Evolutionary conservation across 2,329 filamentous ascomycete species (phyloP), one percentile per base, ranked within the genome.

Genomic region (Fusarium algeriense): DNA sequence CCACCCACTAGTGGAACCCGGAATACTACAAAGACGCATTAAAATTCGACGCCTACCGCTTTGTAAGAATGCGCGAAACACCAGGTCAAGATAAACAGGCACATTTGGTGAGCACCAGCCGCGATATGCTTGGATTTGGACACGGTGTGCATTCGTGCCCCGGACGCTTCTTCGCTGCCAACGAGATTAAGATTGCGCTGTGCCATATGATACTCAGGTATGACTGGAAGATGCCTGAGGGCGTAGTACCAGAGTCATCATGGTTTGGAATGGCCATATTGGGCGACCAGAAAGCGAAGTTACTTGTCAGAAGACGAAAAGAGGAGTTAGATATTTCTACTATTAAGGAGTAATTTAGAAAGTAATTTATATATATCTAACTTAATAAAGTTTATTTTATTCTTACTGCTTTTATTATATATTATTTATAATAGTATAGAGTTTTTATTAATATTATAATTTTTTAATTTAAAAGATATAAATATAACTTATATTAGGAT

Each of bases 111-210:
- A 85, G 84, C 12, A 88, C 86, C 2, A 83, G 81, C 20, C 78
- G 83, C 13, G 76, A 81, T 13, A 83, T 86, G 14, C 70, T 88
- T 20, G 79, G 83, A 0, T 89, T 89, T 72, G 87, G 88, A 0
- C 84, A 88, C 64, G 87, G 88, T 1, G 78, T 83, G 45, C 86
- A 89, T 75, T 85, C 83, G 1, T 85, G 86, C 55, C 84, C 85
- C 0, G 87, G 87, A 0, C 81, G 86, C 2, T 88, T 88, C 77
- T 87, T 88, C 67, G 86, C 86, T 0, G 81, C 84, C 0, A 83
- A 85, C 50, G 85, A 87, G 76, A 78, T 86, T 35, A 88, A 89
- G 77, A 84, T 88, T 73, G 77, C 85, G 5, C 63, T 88, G 5
- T 79, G 84, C 6, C 83, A 87, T 61, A 70, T 88, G 40, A 55